Evolutionary conservation across 768 basidiomycete genomes (phyloP), one percentile per base, ranked within the genome.

Genomic region (Pisolithus albus): DNA sequence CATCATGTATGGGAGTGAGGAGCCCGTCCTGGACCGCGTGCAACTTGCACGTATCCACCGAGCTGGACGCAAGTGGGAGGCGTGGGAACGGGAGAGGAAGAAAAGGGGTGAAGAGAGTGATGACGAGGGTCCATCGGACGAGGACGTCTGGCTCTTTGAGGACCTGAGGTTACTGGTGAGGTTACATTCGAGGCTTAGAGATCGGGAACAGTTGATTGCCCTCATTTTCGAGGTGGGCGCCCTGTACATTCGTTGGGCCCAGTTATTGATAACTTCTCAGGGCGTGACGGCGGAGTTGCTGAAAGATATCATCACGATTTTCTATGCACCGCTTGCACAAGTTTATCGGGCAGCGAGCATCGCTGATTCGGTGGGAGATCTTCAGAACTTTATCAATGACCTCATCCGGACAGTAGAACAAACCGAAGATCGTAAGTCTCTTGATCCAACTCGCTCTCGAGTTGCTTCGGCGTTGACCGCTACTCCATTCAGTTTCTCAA

Each of bases 281-380:
- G 94, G 96, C 19, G 85, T 85, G 42, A 98, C 96, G 0, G 84
- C 95, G 2, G 96, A 98, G 32, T 75, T 99, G 23, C 73, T 99
- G 61, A 97, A 94, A 68, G 96, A 99, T 65, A 97, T 99, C 53
- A 92, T 99, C 60, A 97, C 96, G 18, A 98, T 99, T 52, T 99
- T 99, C 69, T 99, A 99, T 67, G 72, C 93, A 1, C 96, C 96
- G 2, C 73, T 99, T 23, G 96, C 96, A 2, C 91, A 95, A 63
- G 96, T 98, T 1, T 99, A 98, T 71, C 84, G 89, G 60, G 96
- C 96, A 9, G 96, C 96, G 5, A 96, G 88, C 64, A 97, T 99
- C 49, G 87, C 89, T 10, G 95, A 98, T 65, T 98, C 94, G 1
- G 64, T 99, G 0, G 75, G 82, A 28, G 96, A 98, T 65, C 61